Evolutionary conservation across 2,329 filamentous ascomycete species (phyloP).

Genomic region (Beauveria caledonica): DNA sequence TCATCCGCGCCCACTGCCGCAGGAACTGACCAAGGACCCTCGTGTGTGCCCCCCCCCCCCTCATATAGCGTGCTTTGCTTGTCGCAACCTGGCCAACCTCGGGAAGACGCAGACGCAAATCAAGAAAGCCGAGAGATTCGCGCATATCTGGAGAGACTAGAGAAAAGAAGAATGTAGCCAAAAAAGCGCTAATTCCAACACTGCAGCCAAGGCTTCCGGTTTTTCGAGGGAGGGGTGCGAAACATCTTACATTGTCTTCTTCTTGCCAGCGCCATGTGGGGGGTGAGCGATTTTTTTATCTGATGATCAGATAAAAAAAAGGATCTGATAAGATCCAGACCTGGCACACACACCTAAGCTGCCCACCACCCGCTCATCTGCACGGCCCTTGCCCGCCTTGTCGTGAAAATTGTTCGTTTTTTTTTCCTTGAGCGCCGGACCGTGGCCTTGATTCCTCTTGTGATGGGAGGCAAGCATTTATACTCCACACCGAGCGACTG

Average conservation of each 20-base stretch:
- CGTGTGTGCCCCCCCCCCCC: neutral
- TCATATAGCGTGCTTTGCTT: neutral
- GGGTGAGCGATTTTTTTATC: slow-evolving; percentile 36
- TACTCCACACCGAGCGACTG: neutral
- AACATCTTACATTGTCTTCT: slow-evolving; percentile 6
- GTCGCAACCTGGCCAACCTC: too few relatives aligned
- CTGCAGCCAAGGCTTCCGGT: neutral
- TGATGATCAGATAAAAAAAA: slow-evolving; percentile 47
- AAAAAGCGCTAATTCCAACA: neutral
- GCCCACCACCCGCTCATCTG: neutral
- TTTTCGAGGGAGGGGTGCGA: slow-evolving; percentile 5
- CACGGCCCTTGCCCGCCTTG: neutral
- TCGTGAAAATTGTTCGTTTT: neutral
- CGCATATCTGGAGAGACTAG: too few relatives aligned
- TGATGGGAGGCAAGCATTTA: neutral
- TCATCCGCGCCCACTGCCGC: neutral
- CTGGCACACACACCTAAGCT: neutral
- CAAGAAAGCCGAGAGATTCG: neutral
- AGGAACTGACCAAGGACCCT: too few relatives aligned
- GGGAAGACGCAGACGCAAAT: neutral
- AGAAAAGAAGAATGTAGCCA: too few relatives aligned
- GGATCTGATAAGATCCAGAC: slow-evolving; percentile 33
- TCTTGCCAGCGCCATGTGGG: slow-evolving; percentile 19
- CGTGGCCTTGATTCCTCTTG: neutral
- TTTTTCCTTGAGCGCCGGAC: neutral